Base-by-base conservation (phyloP, 2,329 filamentous ascomycete genomes). In the Paraphoma chrysanthemicola region DNA sequence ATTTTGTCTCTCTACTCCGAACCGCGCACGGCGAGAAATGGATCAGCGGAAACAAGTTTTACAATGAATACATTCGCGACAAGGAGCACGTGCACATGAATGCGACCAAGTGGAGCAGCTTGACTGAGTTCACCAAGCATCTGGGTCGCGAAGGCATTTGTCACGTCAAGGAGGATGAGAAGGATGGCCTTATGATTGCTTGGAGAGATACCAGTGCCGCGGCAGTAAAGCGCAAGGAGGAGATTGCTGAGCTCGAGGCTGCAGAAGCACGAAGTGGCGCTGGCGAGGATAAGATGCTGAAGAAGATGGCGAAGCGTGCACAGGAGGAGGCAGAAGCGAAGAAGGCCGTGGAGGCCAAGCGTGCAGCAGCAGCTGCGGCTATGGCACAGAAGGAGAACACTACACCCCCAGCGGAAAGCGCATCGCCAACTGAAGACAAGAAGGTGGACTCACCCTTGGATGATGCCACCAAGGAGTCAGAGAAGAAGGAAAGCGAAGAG, bases 201-300 rank as follows among this genome's bases (percentile, higher is more conserved):
- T 99, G 93, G 91, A 89, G 97, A 55, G 94, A 99, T 71, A 92
- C 94, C 68, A 93, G 90, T 36, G 92, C 93, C 0, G 94, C 97
- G 53, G 92, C 93, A 1, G 79, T 98, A 62, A 83, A 87, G 66
- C 81, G 93, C 48, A 87, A 91, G 60, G 94, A 97, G 63, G 92
- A 92, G 28, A 83, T 97, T 47, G 82, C 89, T 64, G 88, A 89
- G 72, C 94, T 92, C 76, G 93, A 97, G 75, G 86, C 90, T 53
- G 88, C 93, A 76, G 93, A 97, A 68, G 91, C 91, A 66, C 92
- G 93, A 2, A 93, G 97, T 66, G 94, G 98, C 74, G 91, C 96
- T 78, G 80, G 92, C 47, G 93, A 98, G 78, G 90, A 94, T 77
- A 87, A 86, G 71, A 83, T 93, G 80, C 88, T 99, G 44, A 85